Conservation (phyloP, 1,284 basidiomycete genomes). For the Albatrellus sp. region DNA sequence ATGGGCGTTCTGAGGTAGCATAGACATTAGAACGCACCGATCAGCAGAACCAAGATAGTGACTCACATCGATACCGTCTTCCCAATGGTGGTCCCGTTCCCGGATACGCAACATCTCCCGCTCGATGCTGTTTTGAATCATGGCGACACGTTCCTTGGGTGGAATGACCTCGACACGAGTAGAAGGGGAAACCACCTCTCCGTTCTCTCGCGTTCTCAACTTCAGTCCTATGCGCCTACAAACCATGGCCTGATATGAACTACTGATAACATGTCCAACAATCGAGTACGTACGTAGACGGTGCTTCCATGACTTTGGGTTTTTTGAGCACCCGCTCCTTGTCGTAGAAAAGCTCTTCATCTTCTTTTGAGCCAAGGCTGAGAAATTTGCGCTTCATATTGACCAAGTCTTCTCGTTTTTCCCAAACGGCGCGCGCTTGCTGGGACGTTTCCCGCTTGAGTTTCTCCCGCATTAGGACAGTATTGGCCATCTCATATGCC, state of each 20-base stretch:
- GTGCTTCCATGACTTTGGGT: conserved; percentile 24
- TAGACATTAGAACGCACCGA: conserved; percentile 5
- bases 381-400: conserved; percentile 77
- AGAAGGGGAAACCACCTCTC: conserved; percentile 19
- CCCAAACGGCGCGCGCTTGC: conserved; percentile 63
- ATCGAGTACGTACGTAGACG: conserved; percentile 23
- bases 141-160: conserved; percentile 53
- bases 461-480: conserved; percentile 61
- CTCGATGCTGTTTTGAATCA: conserved; percentile 60
- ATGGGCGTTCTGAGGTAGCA: conserved; percentile 39
- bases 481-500: conserved; percentile 62
- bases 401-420: conserved; percentile 62
- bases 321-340: conserved; percentile 59
- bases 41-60: background rate
- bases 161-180: conserved; percentile 31
- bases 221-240: conserved; percentile 37
- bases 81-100: conserved; percentile 74
- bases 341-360: conserved; percentile 76
- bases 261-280: conserved; percentile 1
- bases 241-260: conserved; percentile 5
- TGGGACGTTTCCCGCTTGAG: conserved; percentile 57
- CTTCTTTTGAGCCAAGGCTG: conserved; percentile 52
- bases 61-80: conserved; percentile 72
- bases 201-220: conserved; percentile 29
- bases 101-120: conserved; percentile 53